Conservation (phyloP, 768 basidiomycete species). For the Naematelia aurantialba region DNA sequence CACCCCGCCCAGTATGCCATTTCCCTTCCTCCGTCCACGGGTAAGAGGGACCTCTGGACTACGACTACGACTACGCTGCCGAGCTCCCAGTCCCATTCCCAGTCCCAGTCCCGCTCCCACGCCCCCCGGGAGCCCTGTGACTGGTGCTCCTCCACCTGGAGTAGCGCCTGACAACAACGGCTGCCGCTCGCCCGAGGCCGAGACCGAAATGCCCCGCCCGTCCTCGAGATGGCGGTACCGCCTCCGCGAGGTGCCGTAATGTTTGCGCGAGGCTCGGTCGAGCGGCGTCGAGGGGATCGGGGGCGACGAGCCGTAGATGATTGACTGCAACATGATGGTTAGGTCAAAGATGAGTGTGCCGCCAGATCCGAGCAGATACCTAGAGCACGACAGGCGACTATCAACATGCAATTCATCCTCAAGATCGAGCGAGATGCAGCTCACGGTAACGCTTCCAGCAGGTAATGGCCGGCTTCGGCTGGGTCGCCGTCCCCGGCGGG, state of each 20-base stretch:
- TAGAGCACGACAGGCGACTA: slow-evolving; percentile 1
- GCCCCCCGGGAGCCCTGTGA: too few relatives aligned
- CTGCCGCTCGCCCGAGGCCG: slow-evolving; percentile 12
- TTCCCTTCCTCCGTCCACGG: neutral
- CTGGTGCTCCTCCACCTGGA: too few relatives aligned
- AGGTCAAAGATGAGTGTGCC: slow-evolving; percentile 92
- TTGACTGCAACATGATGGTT: slow-evolving; percentile 79
- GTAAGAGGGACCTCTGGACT: slow-evolving; percentile 14
- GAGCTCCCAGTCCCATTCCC: too few relatives aligned
- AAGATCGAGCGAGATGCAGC: slow-evolving; percentile 44
- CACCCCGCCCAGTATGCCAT: too few relatives aligned
- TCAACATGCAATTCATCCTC: neutral
- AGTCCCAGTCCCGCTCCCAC: too few relatives aligned
- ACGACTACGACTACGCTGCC: slow-evolving; percentile 13
- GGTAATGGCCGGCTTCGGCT: slow-evolving; percentile 62
- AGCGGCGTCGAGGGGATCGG: slow-evolving; percentile 23
- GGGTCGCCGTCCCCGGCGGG: slow-evolving; percentile 54
- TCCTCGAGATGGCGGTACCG: slow-evolving; percentile 25
- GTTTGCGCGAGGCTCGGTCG: slow-evolving; percentile 6
- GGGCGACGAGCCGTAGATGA: slow-evolving; percentile 60
- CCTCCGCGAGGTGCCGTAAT: neutral
- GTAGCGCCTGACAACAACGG: slow-evolving; percentile 7
- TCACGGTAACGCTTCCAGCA: slow-evolving; percentile 80
- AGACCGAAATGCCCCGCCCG: slow-evolving; percentile 11
- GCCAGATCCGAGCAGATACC: slow-evolving; percentile 81